Conservation (phyloP, 306 rosid genomes). For the Cucurbita pepo region DNA sequence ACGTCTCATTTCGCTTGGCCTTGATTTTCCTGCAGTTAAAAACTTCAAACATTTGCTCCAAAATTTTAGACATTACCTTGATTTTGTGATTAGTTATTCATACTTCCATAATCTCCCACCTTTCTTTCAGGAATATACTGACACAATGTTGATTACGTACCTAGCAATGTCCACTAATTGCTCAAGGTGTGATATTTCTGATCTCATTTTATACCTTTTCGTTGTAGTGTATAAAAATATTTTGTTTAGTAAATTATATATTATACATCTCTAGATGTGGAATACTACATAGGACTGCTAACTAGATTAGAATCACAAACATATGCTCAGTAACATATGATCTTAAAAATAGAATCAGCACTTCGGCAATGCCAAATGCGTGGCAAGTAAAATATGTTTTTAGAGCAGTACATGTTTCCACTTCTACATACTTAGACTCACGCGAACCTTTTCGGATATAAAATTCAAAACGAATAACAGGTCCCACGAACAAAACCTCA, state of each 20-base stretch:
- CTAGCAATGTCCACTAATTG: constrained; percentile 94
- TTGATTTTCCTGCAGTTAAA: not conserved
- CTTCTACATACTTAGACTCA: not conserved
- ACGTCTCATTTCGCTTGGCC: not conserved
- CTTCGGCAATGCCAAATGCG: not conserved
- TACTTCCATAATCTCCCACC: constrained; percentile 2
- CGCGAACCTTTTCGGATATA: not conserved
- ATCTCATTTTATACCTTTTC: not conserved
- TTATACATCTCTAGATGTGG: not conserved
- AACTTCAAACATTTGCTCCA: not conserved
- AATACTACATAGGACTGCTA: not conserved
- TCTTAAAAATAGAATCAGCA: not conserved
- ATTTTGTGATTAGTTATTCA: not conserved
- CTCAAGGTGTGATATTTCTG: constrained; percentile 52
- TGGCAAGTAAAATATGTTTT: not conserved
- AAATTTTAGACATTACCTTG: not conserved
- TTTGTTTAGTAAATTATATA: not conserved
- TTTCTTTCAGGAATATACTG: constrained; percentile 62
- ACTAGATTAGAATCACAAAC: not conserved
- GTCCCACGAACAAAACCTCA: not conserved
- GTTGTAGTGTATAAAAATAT: not conserved
- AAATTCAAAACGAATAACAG: not conserved
- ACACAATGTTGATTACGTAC: constrained; percentile 69
- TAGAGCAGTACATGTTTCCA: not conserved
- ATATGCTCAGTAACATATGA: not conserved